Evolutionary conservation across 768 basidiomycete species (phyloP).

Genomic region (Lanmaoa pseudosensibilis): DNA sequence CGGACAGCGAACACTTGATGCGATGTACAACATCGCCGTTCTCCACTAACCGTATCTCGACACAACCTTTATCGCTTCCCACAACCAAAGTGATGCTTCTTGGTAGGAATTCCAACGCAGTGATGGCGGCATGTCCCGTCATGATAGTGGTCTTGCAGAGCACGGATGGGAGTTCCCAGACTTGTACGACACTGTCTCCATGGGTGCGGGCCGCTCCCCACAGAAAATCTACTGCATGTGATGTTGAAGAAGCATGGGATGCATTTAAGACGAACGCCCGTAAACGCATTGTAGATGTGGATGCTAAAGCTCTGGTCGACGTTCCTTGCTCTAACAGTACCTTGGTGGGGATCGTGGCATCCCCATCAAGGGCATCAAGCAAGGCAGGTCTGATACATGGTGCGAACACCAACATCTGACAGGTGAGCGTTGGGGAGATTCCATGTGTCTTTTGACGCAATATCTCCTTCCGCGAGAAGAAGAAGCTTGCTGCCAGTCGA

Average conservation of each 20-base stretch:
- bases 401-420: no score
- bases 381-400: no score
- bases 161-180: constrained; percentile 20
- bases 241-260: constrained; percentile 16
- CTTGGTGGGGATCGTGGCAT: no score
- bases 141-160: constrained; percentile 2
- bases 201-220: constrained; percentile 15
- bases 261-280: constrained; percentile 10
- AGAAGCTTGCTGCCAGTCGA: no score
- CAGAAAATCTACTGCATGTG: constrained; percentile 13
- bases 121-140: constrained; percentile 13
- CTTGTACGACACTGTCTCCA: constrained; percentile 13
- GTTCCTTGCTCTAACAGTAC: no score
- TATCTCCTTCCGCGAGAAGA: no score
- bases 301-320: no score
- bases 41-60: constrained; percentile 17
- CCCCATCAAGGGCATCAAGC: no score
- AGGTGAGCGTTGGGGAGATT: no score
- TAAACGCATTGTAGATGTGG: no score
- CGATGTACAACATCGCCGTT: constrained; percentile 9
- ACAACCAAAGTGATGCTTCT: constrained; percentile 4
- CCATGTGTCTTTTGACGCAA: no score
- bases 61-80: constrained; percentile 12
- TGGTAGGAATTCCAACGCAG: constrained; percentile 13
- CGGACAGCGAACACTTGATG: constrained; percentile 3